Percentiles rank a stretch among this genome's conserved stretches.
These are phyloP conservation scores for Eucalyptus polyanthemos DNA, from an alignment of 345 rosid genomes.

Conservation along the genomic window DNA sequence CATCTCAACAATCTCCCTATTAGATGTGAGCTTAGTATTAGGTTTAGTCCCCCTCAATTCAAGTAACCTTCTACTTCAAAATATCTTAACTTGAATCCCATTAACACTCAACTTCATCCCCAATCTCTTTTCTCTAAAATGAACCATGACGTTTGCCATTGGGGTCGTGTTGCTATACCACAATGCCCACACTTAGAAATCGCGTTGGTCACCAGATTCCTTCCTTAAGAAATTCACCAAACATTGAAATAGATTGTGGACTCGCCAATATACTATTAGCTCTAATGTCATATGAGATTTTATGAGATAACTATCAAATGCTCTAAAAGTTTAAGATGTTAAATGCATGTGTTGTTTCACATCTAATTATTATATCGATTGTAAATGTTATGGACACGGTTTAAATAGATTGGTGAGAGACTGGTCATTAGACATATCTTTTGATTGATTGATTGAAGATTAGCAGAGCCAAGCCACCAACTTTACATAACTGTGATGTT, in stretches of 20 bases:
- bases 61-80: rapidly evolving
- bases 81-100: neutral
- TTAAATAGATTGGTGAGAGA: neutral
- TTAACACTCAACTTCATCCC: neutral
- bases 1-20: too few relatives aligned
- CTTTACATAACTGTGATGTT: neutral
- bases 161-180: neutral
- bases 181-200: neutral
- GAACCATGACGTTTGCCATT: neutral
- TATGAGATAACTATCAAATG: neutral
- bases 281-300: neutral
- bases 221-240: neutral
- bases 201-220: neutral
- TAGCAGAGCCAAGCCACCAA: neutral
- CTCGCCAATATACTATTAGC: neutral
- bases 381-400: neutral
- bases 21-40: too few relatives aligned
- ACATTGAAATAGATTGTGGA: too few relatives aligned
- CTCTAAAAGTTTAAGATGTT: neutral
- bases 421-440: neutral
- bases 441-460: neutral
- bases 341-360: neutral
- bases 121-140: neutral
- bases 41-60: neutral
- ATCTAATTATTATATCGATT: neutral